Percentiles rank a stretch among this genome's conserved stretches.
Conservation (phyloP, 108 stramenopile genomes). For the Cyclotella cryptica region DNA sequence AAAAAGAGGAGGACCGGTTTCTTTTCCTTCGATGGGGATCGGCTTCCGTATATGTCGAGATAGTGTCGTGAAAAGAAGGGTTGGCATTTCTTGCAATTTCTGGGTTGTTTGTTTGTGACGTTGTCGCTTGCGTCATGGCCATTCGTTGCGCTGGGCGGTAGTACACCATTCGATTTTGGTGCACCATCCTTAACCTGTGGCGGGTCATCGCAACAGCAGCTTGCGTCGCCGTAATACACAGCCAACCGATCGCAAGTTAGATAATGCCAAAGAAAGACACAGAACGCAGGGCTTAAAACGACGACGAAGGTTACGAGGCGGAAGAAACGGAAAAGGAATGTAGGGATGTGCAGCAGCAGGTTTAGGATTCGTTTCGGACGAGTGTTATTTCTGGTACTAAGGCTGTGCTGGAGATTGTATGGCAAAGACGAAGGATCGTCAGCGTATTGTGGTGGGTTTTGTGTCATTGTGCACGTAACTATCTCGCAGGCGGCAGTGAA, state of each 20-base stretch:
- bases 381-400: background rate
- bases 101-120: background rate
- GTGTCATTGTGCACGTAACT: too few relatives aligned
- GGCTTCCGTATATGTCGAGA: slow-evolving; percentile 49
- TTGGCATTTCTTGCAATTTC: background rate
- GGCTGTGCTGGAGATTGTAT: too few relatives aligned
- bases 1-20: slow-evolving; percentile 69
- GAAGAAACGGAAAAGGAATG: slow-evolving; percentile 38
- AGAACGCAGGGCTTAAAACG: slow-evolving; percentile 57
- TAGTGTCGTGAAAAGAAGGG: slow-evolving; percentile 31
- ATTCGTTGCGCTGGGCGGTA: background rate
- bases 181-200: slow-evolving; percentile 16
- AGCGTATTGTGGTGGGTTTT: too few relatives aligned
- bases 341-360: slow-evolving; percentile 22
- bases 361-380: slow-evolving; percentile 13
- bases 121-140: background rate
- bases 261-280: slow-evolving; percentile 68
- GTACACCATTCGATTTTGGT: background rate
- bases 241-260: slow-evolving; percentile 55
- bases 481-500: too few relatives aligned
- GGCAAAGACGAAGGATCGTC: too few relatives aligned
- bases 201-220: slow-evolving; percentile 15
- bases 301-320: slow-evolving; percentile 59
- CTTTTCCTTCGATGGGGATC: slow-evolving; percentile 9
- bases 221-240: slow-evolving; percentile 34